Conservation (phyloP, 1,284 basidiomycete species). For the Mycena sp. region DNA sequence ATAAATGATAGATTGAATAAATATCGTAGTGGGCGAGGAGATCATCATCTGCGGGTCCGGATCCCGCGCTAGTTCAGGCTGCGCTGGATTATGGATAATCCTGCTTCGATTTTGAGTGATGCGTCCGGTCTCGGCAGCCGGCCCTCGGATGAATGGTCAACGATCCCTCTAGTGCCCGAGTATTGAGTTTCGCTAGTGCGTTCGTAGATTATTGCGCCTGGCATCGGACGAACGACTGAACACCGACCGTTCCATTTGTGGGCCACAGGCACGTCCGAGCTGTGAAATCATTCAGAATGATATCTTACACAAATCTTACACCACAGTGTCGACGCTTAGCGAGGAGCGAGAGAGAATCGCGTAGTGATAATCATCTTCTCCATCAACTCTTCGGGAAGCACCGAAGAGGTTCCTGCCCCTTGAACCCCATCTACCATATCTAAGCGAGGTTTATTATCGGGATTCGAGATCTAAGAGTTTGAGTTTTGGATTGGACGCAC, state of each 20-base stretch:
- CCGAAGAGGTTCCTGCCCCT: slow-evolving; percentile 12
- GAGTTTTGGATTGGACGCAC: neutral
- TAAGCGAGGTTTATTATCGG: neutral
- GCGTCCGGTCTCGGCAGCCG: neutral
- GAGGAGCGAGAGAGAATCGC: neutral
- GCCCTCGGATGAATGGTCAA: neutral
- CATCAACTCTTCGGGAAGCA: slow-evolving; percentile 23
- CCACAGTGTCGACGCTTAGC: neutral
- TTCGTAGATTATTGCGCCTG: neutral
- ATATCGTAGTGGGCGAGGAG: neutral
- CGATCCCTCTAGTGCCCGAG: neutral
- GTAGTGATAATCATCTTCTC: slow-evolving; percentile 27
- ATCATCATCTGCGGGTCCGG: slow-evolving; percentile 9
- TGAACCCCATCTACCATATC: neutral
- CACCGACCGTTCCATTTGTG: neutral
- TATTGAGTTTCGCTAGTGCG: neutral
- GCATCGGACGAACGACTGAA: neutral
- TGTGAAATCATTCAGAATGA: neutral
- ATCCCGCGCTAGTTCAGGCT: neutral
- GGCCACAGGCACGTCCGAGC: no score
- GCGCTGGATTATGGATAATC: neutral
- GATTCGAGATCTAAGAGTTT: neutral
- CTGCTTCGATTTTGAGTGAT: neutral
- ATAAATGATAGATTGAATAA: slow-evolving; percentile 20
- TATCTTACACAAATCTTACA: neutral